Evolutionary conservation across 768 basidiomycete genomes (phyloP).

Genomic region (Podaxis rugospora): DNA sequence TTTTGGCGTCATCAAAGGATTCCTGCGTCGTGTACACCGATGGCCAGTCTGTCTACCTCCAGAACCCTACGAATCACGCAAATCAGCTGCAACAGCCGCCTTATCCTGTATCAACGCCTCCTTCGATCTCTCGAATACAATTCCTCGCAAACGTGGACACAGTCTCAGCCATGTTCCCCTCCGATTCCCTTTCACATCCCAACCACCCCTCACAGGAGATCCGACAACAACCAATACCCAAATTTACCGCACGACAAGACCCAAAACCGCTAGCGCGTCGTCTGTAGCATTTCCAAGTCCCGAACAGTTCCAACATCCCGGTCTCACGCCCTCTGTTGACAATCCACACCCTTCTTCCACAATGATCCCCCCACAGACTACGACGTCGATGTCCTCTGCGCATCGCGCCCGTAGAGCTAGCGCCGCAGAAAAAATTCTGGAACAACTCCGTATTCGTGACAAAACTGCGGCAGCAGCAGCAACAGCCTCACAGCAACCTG

Average conservation of each 20-base stretch:
- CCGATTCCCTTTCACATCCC: constrained; percentile 19
- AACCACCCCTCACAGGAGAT: constrained; percentile 15
- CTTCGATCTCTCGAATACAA: constrained; percentile 8
- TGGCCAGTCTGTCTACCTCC: constrained; percentile 72
- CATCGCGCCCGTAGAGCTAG: constrained; percentile 50
- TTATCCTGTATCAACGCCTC: constrained; percentile 13
- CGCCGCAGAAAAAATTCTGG: constrained; percentile 65
- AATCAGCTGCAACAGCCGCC: constrained; percentile 16
- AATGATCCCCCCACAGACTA: constrained; percentile 11
- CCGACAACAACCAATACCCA: background rate
- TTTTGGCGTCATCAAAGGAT: constrained; percentile 99
- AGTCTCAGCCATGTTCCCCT: constrained; percentile 28
- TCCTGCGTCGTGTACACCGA: constrained; percentile 89
- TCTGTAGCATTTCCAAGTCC: background rate
- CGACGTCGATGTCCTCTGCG: constrained; percentile 26
- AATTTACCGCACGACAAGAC: constrained; percentile 11
- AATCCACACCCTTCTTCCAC: background rate
- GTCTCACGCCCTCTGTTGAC: background rate
- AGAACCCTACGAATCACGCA: constrained; percentile 23
- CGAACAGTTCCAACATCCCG: background rate
- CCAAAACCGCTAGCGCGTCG: constrained; percentile 16
- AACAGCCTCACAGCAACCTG: background rate
- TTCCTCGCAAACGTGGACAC: constrained; percentile 34
- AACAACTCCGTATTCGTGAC: constrained; percentile 56
- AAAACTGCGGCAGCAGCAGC: constrained; percentile 29